Percentiles rank a stretch among this genome's conserved stretches.
Evolutionary conservation across 2,329 filamentous ascomycete species (phyloP).

Genomic region (Drechslera avenae): DNA sequence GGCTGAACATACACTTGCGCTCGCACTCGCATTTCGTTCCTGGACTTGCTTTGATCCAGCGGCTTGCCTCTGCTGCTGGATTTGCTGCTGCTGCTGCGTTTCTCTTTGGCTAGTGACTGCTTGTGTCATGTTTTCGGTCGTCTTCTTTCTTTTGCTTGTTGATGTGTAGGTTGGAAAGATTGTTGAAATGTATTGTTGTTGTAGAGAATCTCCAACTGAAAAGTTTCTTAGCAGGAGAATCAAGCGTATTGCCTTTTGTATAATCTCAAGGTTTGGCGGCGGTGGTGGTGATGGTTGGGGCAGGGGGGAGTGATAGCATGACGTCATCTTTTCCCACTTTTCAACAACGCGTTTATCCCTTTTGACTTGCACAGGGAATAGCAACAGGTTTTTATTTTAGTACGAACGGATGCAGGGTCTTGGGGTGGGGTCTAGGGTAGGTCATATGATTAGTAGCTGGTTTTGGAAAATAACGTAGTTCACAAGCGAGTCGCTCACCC

Average conservation of each 20-base stretch:
- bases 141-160: background rate
- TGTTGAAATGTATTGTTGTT: too few relatives aligned
- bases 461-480: slow-evolving; percentile 13
- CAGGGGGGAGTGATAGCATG: slow-evolving; percentile 15
- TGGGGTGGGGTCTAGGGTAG: background rate
- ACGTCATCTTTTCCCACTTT: slow-evolving; percentile 23
- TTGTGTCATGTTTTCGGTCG: slow-evolving; percentile 27
- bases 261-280: too few relatives aligned
- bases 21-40: slow-evolving; percentile 40
- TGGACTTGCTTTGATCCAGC: slow-evolving; percentile 32
- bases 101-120: slow-evolving; percentile 33
- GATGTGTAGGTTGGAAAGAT: too few relatives aligned
- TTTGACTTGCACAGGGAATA: too few relatives aligned
- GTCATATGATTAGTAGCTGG: too few relatives aligned
- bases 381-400: slow-evolving; percentile 12
- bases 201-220: too few relatives aligned
- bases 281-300: too few relatives aligned
- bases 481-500: background rate
- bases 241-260: too few relatives aligned
- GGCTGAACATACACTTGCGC: slow-evolving; percentile 33
- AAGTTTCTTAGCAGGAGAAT: too few relatives aligned
- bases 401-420: slow-evolving; percentile 9
- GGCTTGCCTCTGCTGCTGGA: slow-evolving; percentile 25
- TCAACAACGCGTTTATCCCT: too few relatives aligned
- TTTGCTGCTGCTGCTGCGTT: slow-evolving; percentile 18